A percentile compares a stretch with the other conserved stretches of the same genome.
These are phyloP conservation scores for Suhomyces panamericanus DNA, from an alignment of 1,139 yeast species.

Conservation along the genomic window DNA sequence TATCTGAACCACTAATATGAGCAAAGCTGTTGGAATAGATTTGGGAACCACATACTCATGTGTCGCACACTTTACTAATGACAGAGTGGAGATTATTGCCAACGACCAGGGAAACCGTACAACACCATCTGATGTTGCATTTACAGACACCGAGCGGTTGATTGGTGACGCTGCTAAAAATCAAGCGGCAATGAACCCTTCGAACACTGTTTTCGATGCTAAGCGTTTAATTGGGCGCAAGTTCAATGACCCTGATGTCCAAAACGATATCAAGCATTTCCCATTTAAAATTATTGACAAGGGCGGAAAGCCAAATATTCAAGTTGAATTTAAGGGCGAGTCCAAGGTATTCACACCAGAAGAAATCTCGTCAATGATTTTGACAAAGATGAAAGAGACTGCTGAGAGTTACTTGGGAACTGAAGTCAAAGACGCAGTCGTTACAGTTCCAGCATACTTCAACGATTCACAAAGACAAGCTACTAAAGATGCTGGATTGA, in stretches of 20 bases:
- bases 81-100: conserved; percentile 36
- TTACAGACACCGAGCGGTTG: conserved; percentile 30
- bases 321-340: conserved; percentile 26
- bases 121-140: conserved; percentile 32
- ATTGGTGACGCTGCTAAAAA: conserved; percentile 35
- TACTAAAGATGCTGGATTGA: conserved; percentile 51
- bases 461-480: conserved; percentile 54
- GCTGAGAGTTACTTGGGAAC: conserved; percentile 48
- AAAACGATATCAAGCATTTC: conserved; percentile 44
- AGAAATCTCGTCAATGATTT: conserved; percentile 27
- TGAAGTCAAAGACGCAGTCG: conserved; percentile 47
- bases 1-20: conserved; percentile 11
- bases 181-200: conserved; percentile 35
- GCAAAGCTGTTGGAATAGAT: conserved; percentile 28
- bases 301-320: conserved; percentile 23
- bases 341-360: conserved; percentile 25
- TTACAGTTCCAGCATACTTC: conserved; percentile 52
- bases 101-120: conserved; percentile 54
- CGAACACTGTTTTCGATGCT: conserved; percentile 32
- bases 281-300: conserved; percentile 41
- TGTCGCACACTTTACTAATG: conserved; percentile 25
- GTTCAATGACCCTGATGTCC: conserved; percentile 45
- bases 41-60: conserved; percentile 34
- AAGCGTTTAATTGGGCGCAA: conserved; percentile 46
- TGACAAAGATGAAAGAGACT: conserved; percentile 47